A percentile compares a stretch with the other conserved stretches of the same genome.
Evolutionary conservation across 257 asterid species (phyloP).

Genomic region (Plantago major): DNA sequence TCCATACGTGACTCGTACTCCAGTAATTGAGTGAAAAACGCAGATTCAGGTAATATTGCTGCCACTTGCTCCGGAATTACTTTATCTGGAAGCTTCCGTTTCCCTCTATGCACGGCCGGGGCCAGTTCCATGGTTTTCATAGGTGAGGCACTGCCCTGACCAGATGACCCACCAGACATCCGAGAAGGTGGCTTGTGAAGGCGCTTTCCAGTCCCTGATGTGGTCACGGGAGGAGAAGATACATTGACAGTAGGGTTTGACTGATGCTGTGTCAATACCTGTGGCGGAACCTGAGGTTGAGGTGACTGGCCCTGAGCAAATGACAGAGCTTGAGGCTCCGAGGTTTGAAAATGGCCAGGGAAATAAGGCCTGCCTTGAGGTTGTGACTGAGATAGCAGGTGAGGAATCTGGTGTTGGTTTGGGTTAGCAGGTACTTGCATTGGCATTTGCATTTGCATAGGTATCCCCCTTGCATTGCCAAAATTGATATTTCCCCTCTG

Average conservation of each 20-base stretch:
- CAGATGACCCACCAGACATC: conserved; percentile 54
- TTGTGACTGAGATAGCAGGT: conserved; percentile 35
- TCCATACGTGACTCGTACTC: conserved; percentile 74
- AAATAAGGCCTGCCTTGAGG: conserved; percentile 48
- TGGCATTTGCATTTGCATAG: conserved; percentile 25
- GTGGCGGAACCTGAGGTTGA: conserved; percentile 35
- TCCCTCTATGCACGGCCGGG: conserved; percentile 71
- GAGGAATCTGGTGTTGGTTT: conserved; percentile 35
- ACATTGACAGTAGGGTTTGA: conserved; percentile 25
- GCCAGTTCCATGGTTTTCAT: conserved; percentile 91
- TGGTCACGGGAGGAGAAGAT: conserved; percentile 42
- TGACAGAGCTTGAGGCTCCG: conserved; percentile 39
- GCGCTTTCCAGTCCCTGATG: conserved; percentile 44
- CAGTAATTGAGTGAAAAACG: conserved; percentile 67
- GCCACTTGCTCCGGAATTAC: conserved; percentile 59
- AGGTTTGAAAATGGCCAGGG: conserved; percentile 60
- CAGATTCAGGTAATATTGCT: conserved; percentile 66
- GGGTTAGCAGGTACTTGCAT: conserved; percentile 36
- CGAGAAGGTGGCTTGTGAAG: conserved; percentile 68
- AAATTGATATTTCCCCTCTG: conserved; percentile 35
- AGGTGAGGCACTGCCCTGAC: conserved; percentile 65
- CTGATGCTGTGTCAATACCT: conserved; percentile 35
- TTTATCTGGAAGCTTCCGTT: conserved; percentile 59
- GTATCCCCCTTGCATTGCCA: conserved; percentile 28
- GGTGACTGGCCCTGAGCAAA: conserved; percentile 27